These are phyloP conservation scores for Globisporangium uncinulatum DNA, from an alignment of 352 stramenopile genomes.

Conservation along the genomic window DNA sequence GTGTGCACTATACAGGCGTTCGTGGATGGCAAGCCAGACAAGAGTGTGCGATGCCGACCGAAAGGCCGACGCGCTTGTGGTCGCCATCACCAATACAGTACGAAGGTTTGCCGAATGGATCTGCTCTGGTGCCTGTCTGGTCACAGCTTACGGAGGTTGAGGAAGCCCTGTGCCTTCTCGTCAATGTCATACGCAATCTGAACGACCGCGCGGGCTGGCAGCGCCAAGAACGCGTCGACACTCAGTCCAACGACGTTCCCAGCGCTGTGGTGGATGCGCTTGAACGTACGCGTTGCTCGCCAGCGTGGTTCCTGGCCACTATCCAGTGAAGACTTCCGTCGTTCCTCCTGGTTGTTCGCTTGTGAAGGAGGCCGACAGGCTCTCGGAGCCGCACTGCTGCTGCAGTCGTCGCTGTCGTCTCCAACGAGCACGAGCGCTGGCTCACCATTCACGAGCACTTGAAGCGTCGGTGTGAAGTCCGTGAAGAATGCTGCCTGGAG, in stretches of 20 bases:
- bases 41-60: no score
- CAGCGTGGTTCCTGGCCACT: no score
- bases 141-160: constrained; percentile 63
- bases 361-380: no score
- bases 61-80: no score
- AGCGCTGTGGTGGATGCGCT: constrained; percentile 47
- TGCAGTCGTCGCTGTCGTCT: background rate
- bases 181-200: constrained; percentile 60
- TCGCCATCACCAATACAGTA: background rate
- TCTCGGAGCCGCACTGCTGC: background rate
- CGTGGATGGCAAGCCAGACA: no score
- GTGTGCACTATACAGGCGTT: no score
- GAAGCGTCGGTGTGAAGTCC: constrained; percentile 37
- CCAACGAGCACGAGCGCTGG: constrained; percentile 22
- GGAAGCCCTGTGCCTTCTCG: constrained; percentile 60
- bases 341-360: no score
- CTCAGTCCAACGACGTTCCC: constrained; percentile 51
- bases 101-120: background rate
- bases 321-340: background rate
- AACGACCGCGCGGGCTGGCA: constrained; percentile 41
- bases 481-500: constrained; percentile 72
- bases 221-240: constrained; percentile 47
- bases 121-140: background rate
- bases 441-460: constrained; percentile 62
- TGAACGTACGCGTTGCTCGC: constrained; percentile 1